Percentiles rank a stretch among this genome's conserved stretches.
Conservation (phyloP, 2,329 filamentous ascomycete species). For the Alternaria arborescens region DNA sequence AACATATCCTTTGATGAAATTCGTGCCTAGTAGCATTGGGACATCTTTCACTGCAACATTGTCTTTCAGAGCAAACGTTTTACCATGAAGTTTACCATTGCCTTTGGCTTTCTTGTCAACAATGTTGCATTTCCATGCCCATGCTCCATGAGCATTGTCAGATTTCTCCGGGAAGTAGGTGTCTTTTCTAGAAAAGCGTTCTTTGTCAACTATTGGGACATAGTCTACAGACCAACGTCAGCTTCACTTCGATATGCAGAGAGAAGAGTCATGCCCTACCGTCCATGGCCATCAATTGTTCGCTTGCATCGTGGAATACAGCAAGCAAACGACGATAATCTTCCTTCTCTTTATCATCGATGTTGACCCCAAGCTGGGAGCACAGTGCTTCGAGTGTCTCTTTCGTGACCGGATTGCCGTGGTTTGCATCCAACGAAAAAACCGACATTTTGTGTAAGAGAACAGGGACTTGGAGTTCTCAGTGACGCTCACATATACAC, state of each 20-base stretch:
- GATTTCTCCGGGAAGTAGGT: constrained; percentile 39
- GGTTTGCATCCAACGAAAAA: constrained; percentile 46
- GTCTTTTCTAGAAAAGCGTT: constrained; percentile 46
- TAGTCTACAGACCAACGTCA: constrained; percentile 35
- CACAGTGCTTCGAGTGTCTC: constrained; percentile 46
- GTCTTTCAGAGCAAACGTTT: constrained; percentile 45
- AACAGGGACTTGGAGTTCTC: neutral
- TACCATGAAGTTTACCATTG: constrained; percentile 48
- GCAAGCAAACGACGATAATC: constrained; percentile 51
- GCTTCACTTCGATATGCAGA: neutral
- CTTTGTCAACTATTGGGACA: constrained; percentile 40
- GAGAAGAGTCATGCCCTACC: constrained; percentile 36
- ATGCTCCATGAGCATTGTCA: constrained; percentile 53
- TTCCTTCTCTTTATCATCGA: constrained; percentile 49
- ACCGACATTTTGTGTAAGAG: constrained; percentile 46
- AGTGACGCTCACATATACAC: neutral
- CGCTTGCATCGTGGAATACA: constrained; percentile 52
- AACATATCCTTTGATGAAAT: constrained; percentile 22
- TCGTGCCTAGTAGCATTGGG: constrained; percentile 44
- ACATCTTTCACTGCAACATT: constrained; percentile 45
- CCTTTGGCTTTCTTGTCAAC: constrained; percentile 36
- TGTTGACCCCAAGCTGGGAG: constrained; percentile 41
- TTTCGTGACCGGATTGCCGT: constrained; percentile 47
- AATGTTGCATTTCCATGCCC: constrained; percentile 55
- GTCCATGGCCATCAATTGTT: constrained; percentile 49